Base-by-base conservation (phyloP, 176 grass and related monocot genomes). In the Raddia distichophylla region DNA sequence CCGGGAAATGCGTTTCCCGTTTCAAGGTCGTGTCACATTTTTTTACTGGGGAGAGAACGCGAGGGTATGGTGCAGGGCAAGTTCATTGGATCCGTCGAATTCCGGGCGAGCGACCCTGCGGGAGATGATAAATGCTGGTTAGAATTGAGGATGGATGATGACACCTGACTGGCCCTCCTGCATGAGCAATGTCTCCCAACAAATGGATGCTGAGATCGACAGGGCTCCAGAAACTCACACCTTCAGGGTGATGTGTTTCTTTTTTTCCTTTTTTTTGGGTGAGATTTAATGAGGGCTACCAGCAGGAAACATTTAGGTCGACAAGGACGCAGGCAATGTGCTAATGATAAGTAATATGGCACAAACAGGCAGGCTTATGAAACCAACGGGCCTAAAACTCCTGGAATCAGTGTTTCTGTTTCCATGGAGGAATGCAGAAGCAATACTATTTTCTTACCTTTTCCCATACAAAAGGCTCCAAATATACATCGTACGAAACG, bases 91-190 rank as follows among this genome's bases (percentile, higher is more conserved):
- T 79, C 76, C 82, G 37, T 67, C 47, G 69, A 69, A 81, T 71
- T 63, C 18, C 42, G 63, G 63, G 15, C 59, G 55, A 33, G 64
- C 16, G 17, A 50, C 71, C 70, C 83, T 90, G 78, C 19, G 2
- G 33, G 78, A 68, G 59, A 81, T 45, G 22, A 48, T 50, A 60
- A 19, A 61, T 54, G 80, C 53, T 73, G 35, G 74, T 82, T 73
- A 86, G 83, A 78, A 83, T 82, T 78, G 61, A 74, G 74, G 74
- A 16, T 60, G 49, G 88, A 86, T 52, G 73, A 22, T 51, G 83
- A 83, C 74, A 53, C 32, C 73, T 47, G 53, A 86, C 79, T 86
- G 61, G 48, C 67, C 74, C 17, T 72, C 46, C 60, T 47, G 74
- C 68, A 60, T 66, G 60, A 90, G 19, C 79, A 42, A 19, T 90